Evolutionary conservation across 1,139 yeast genomes (phyloP).

Genomic region (Hansenula lynferdii): DNA sequence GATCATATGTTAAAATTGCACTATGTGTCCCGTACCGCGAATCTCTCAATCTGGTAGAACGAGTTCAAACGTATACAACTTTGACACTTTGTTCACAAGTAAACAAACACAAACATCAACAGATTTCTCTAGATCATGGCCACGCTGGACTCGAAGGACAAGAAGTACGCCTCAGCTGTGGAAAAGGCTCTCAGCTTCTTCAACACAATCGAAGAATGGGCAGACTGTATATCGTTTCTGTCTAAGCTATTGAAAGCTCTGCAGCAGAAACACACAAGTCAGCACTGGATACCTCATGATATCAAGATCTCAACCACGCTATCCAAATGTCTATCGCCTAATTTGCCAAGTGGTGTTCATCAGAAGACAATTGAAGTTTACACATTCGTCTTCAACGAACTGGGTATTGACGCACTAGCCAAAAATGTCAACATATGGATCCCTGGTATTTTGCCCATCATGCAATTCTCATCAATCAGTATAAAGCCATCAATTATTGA

Average conservation of each 20-base stretch:
- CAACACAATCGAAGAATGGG: constrained; percentile 93
- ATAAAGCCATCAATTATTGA: constrained; percentile 74
- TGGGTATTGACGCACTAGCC: constrained; percentile 49
- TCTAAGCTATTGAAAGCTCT: constrained; percentile 73
- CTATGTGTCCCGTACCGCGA: too few relatives aligned
- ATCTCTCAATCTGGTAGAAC: too few relatives aligned
- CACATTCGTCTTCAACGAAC: constrained; percentile 57
- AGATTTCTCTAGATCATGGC: neutral
- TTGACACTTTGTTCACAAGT: constrained; percentile 1
- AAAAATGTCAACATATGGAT: constrained; percentile 65
- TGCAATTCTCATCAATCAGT: constrained; percentile 83
- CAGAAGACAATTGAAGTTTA: constrained; percentile 81
- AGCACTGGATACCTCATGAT: constrained; percentile 51
- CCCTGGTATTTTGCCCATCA: constrained; percentile 82
- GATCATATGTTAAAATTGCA: too few relatives aligned
- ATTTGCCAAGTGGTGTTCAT: constrained; percentile 92
- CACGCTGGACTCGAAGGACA: constrained; percentile 49
- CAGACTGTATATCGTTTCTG: constrained; percentile 91
- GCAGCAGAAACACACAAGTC: constrained; percentile 34
- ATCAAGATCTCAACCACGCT: constrained; percentile 45
- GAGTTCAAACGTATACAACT: neutral
- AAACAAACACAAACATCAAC: neutral
- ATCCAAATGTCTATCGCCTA: constrained; percentile 66
- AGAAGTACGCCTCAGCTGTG: constrained; percentile 58
- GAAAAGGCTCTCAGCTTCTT: constrained; percentile 76